Conservation (phyloP, 768 basidiomycete species). For the Podaxis rugospora region DNA sequence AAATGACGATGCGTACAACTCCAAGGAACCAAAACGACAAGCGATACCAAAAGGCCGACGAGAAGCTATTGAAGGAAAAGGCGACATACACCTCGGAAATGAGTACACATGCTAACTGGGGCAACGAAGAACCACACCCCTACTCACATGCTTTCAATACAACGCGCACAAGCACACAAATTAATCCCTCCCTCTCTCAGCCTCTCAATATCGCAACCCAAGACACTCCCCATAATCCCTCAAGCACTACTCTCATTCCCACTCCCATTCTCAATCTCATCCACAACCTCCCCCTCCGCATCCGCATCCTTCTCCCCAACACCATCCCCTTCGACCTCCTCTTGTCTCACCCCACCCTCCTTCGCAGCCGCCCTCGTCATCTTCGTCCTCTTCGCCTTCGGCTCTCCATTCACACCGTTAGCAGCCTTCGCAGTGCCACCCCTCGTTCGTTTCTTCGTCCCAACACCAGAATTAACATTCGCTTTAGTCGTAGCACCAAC, state of each 20-base stretch:
- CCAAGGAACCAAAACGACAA: not conserved
- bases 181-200: not conserved
- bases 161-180: not conserved
- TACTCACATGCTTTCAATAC: not conserved
- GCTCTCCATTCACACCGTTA: slow-evolving; percentile 10
- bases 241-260: slow-evolving; percentile 9
- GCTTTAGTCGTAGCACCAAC: slow-evolving; percentile 13
- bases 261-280: slow-evolving; percentile 4
- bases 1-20: not conserved
- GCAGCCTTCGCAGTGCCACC: not conserved
- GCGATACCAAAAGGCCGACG: not conserved
- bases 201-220: not conserved
- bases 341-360: not conserved
- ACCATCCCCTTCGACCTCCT: not conserved
- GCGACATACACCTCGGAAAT: not conserved
- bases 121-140: not conserved
- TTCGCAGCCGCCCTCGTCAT: not conserved
- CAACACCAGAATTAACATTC: not conserved
- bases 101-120: not conserved
- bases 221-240: not conserved
- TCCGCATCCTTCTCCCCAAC: slow-evolving; percentile 8
- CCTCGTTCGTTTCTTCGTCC: slow-evolving; percentile 13
- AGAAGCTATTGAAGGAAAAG: not conserved
- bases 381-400: slow-evolving; percentile 14
- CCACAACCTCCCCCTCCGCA: slow-evolving; percentile 12